phyloP scores from a whole-genome alignment of 208 protist species.

The Porcisia deanei region DNA sequence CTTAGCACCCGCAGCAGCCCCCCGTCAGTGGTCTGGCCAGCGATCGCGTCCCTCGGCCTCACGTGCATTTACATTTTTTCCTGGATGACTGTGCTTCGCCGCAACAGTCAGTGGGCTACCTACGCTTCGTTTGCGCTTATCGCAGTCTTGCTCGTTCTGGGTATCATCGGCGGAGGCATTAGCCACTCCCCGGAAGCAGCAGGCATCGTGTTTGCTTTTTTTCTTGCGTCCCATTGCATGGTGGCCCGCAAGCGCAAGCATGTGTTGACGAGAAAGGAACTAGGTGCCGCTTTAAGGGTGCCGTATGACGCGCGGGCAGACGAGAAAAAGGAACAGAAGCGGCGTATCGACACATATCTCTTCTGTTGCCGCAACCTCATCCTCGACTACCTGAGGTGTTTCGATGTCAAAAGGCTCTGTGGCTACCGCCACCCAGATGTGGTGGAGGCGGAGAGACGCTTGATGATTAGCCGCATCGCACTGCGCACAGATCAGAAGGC shows the following conservation, averaged over 20 bases:
- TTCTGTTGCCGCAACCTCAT: conserved; percentile 79
- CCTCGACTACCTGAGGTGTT: conserved; percentile 69
- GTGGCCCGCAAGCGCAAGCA: conserved; percentile 78
- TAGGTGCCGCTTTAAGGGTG: conserved; percentile 33
- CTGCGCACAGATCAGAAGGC: conserved; percentile 79
- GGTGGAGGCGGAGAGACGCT: conserved; percentile 51
- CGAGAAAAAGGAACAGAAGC: conserved; percentile 30
- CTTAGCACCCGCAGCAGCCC: conserved; percentile 54
- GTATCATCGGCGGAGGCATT: conserved; percentile 51
- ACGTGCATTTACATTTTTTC: conserved; percentile 67
- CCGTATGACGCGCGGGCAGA: conserved; percentile 36
- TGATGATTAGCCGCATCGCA: conserved; percentile 55
- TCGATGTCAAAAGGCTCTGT: conserved; percentile 68
- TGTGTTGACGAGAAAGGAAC: conserved; percentile 55
- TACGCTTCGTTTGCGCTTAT: conserved; percentile 65
- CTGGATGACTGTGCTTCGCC: conserved; percentile 71
- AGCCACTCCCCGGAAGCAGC: conserved; percentile 30
- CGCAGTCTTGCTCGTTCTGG: conserved; percentile 49
- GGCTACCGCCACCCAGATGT: conserved; percentile 80
- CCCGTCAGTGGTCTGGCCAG: conserved; percentile 62
- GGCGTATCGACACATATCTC: conserved; percentile 69
- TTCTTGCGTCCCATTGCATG: conserved; percentile 72
- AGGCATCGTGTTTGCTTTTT: conserved; percentile 54
- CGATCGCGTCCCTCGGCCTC: conserved; percentile 54
- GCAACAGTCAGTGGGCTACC: conserved; percentile 67